A percentile compares a stretch with the other conserved stretches of the same genome.
phyloP scores from a whole-genome alignment of 2,329 filamentous ascomycete genomes.

The Ceratocystiopsis sp. region DNA sequence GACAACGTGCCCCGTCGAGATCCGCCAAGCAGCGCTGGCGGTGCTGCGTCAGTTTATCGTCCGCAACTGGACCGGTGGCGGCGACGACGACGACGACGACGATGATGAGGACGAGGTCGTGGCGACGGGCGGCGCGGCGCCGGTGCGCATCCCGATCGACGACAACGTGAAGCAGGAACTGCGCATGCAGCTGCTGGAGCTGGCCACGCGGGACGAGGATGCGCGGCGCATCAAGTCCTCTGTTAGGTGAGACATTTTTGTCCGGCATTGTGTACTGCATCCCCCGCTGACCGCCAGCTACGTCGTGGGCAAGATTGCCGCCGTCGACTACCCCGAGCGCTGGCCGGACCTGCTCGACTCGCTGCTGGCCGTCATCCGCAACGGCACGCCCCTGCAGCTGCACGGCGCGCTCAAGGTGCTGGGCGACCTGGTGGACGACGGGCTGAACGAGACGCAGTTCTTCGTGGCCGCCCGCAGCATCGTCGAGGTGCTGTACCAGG shows the following conservation, averaged over 20 bases:
- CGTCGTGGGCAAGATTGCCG: constrained; percentile 84
- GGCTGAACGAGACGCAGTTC: constrained; percentile 87
- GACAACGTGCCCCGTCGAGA: constrained; percentile 50
- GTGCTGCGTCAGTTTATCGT: constrained; percentile 70
- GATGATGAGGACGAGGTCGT: constrained; percentile 39
- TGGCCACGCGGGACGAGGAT: constrained; percentile 55
- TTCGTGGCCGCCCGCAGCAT: constrained; percentile 78
- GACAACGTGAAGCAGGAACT: constrained; percentile 60
- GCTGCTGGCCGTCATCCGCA: constrained; percentile 60
- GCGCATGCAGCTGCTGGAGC: constrained; percentile 55
- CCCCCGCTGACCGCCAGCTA: constrained; percentile 24
- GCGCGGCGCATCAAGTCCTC: constrained; percentile 77
- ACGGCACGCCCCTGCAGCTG: constrained; percentile 60
- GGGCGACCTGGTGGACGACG: constrained; percentile 79
- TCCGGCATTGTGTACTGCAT: too few relatives aligned
- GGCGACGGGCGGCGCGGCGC: not conserved
- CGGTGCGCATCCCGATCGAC: constrained; percentile 43
- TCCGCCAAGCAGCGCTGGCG: constrained; percentile 71
- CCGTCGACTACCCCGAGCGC: constrained; percentile 79
- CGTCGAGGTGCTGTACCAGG: constrained; percentile 65
- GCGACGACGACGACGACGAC: constrained; percentile 32
- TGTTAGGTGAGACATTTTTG: constrained; percentile 23
- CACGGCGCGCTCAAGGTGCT: constrained; percentile 84
- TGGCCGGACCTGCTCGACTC: constrained; percentile 83
- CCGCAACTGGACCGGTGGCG: constrained; percentile 66